Evolutionary conservation across 371 early-diverging fungal species (phyloP).

Genomic region (Mortierella sp.): DNA sequence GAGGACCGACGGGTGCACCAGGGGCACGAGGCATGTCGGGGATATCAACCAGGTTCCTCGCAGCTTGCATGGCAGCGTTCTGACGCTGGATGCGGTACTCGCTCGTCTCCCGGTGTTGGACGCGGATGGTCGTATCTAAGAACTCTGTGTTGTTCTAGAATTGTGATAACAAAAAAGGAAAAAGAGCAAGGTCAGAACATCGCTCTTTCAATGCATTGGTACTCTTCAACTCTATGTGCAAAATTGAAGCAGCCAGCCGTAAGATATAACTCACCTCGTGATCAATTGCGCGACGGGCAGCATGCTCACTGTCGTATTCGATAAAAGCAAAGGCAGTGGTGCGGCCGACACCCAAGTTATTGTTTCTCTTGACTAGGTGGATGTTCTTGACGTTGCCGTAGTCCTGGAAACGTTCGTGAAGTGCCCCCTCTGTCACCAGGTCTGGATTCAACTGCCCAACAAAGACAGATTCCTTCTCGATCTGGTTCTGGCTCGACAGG

Average conservation of each 20-base stretch:
- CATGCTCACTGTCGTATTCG: slow-evolving; percentile 65
- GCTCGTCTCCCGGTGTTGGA: slow-evolving; percentile 56
- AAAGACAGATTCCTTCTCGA: slow-evolving; percentile 75
- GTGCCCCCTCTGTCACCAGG: slow-evolving; percentile 61
- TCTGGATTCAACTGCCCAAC: slow-evolving; percentile 77
- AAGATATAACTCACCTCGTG: slow-evolving; percentile 62
- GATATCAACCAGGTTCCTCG: slow-evolving; percentile 10
- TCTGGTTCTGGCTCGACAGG: slow-evolving; percentile 53
- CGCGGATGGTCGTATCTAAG: slow-evolving; percentile 56
- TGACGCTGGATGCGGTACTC: slow-evolving; percentile 56
- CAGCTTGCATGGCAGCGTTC: slow-evolving; percentile 27
- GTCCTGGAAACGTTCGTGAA: slow-evolving; percentile 66
- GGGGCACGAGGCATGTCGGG: slow-evolving; percentile 4
- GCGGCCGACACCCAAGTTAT: slow-evolving; percentile 15
- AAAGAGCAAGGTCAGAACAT: neutral
- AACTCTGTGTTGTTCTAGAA: slow-evolving; percentile 58
- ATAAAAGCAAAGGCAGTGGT: slow-evolving; percentile 72
- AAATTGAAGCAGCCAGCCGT: neutral
- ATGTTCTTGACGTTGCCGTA: slow-evolving; percentile 73
- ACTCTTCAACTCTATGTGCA: neutral
- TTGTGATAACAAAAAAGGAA: neutral
- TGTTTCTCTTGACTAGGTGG: slow-evolving; percentile 67
- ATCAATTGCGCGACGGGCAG: slow-evolving; percentile 71
- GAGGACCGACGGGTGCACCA: neutral
- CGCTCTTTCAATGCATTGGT: neutral